Evolutionary conservation across 345 rosid species (phyloP).

Genomic region (Angophora floribunda): DNA sequence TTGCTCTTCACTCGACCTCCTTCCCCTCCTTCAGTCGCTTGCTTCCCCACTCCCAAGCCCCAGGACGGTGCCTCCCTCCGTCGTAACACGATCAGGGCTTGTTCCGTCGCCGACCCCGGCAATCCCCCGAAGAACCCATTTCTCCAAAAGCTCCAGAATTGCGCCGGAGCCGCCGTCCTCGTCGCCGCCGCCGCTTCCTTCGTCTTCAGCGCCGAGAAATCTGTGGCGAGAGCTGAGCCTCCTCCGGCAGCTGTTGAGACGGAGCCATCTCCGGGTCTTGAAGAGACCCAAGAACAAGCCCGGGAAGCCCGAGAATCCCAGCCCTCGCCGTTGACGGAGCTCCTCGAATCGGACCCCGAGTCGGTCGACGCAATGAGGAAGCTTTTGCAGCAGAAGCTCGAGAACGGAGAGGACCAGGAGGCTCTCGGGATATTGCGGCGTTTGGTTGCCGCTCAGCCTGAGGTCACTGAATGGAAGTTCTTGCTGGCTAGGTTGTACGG

Average conservation of each 20-base stretch:
- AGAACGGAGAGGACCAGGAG: conserved; percentile 62
- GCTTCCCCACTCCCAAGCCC: not conserved
- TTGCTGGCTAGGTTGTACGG: conserved; percentile 45
- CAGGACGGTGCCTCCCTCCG: not conserved
- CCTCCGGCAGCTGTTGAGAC: conserved; percentile 23
- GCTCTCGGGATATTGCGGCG: conserved; percentile 39
- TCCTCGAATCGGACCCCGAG: conserved; percentile 37
- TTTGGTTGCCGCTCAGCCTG: conserved; percentile 47
- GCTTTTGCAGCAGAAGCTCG: conserved; percentile 58
- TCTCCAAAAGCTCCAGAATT: conserved; percentile 21
- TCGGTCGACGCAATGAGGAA: conserved; percentile 49
- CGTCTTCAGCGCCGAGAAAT: conserved; percentile 20
- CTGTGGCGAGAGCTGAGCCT: conserved; percentile 47
- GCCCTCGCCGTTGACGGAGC: conserved; percentile 27
- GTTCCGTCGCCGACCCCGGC: not conserved
- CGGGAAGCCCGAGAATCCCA: not conserved
- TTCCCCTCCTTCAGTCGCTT: not conserved
- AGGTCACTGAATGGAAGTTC: conserved; percentile 66
- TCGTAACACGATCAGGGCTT: conserved; percentile 4
- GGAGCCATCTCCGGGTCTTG: conserved; percentile 11
- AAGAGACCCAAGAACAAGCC: not conserved
- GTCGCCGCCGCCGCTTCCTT: conserved; percentile 41
- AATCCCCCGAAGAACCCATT: not conserved
- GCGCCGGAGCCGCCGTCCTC: conserved; percentile 43
- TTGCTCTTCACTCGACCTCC: not conserved